Base-by-base conservation (phyloP, 2,329 filamentous ascomycete species). In the Claviceps africana region DNA sequence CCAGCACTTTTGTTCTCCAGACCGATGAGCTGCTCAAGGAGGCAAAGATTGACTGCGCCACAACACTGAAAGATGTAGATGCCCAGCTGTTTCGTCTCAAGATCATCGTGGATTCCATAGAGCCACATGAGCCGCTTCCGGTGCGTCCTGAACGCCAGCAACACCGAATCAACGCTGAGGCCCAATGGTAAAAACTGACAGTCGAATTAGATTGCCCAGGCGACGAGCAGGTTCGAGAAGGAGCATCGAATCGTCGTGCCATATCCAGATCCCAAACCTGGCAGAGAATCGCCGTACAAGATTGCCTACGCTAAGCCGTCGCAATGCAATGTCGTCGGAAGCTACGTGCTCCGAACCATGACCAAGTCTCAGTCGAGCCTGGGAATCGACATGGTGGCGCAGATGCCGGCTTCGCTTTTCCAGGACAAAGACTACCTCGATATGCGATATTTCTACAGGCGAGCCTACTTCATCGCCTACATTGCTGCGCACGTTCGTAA, bases 361-460 rank as follows among this genome's bases (percentile, higher is more conserved):
- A 72, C 81, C 53, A 86, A 85, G 60, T 73, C 75, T 11, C 79
- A 83, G 58, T 67, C 70, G 48, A 67, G 65, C 28, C 69, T 83
- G 28, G 73, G 77, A 17, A 75, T 96, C 54, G 91, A 97, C 66
- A 79, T 97, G 76, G 82, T 91, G 6, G 81, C 95, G 17, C 85
- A 86, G 47, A 94, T 98, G 81, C 91, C 93, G 5, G 67, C 72
- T 53, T 70, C 77, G 1, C 69, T 95, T 13, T 90, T 97, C 61
- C 88, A 95, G 62, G 87, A 94, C 45, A 97, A 97, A 69, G 93
- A 98, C 67, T 96, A 91, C 65, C 76, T 90, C 48, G 89, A 95
- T 65, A 78, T 93, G 72, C 81, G 93, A 55, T 97, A 95, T 70
- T 95, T 96, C 64, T 90, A 96, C 70, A 94, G 95, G 62, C 77